These are phyloP conservation scores for Samsoniella hepiali DNA, from an alignment of 2,329 filamentous ascomycete species.

Conservation along the genomic window DNA sequence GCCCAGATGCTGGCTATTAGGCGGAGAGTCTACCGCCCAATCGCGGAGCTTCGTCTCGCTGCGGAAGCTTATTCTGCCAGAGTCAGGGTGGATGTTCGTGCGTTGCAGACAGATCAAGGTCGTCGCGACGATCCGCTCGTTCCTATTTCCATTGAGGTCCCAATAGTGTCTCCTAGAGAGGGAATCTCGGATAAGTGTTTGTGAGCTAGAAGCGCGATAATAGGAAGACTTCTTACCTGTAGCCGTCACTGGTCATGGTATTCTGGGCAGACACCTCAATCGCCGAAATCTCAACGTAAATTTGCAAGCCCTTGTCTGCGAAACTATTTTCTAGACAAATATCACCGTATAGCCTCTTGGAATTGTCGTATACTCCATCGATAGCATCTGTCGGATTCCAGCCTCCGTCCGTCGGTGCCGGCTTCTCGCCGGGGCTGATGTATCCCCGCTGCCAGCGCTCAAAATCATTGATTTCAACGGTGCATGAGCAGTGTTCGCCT, in stretches of 20 bases:
- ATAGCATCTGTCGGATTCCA: not conserved
- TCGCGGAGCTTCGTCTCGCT: not conserved
- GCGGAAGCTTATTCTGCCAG: not conserved
- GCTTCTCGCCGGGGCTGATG: too few relatives aligned
- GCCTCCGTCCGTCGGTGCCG: too few relatives aligned
- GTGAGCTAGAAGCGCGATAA: not conserved
- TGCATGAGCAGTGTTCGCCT: not conserved
- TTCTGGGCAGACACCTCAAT: not conserved
- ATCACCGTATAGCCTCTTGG: not conserved
- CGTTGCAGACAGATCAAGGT: not conserved
- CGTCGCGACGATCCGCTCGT: constrained; percentile 3
- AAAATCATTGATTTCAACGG: not conserved
- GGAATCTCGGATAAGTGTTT: not conserved
- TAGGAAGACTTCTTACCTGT: not conserved
- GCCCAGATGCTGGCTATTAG: not conserved
- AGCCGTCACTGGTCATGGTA: not conserved
- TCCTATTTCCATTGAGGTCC: constrained; percentile 4
- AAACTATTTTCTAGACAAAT: not conserved
- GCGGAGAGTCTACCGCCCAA: not conserved
- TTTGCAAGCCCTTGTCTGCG: not conserved
- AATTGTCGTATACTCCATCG: not conserved
- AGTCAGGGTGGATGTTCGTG: not conserved
- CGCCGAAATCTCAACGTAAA: not conserved
- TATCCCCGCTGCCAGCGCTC: not conserved
- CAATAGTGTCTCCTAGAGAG: not conserved